Evolutionary conservation across 2,329 filamentous ascomycete species (phyloP).

Genomic region (Aspergillus quadricinctus): DNA sequence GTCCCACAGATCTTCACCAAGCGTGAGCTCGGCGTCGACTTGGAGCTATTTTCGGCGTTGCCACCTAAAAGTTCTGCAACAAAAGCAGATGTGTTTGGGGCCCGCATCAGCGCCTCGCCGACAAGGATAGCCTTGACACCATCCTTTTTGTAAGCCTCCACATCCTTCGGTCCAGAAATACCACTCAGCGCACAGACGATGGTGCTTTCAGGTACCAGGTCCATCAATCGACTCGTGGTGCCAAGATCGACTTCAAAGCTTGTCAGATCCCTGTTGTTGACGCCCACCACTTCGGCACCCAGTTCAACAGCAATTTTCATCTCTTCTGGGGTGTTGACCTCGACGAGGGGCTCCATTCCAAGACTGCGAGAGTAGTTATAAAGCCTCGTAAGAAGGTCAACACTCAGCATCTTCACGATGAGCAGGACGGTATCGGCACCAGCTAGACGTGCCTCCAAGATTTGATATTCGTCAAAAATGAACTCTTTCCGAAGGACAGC

Average conservation of each 20-base stretch:
- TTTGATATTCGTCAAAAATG: conserved; percentile 97
- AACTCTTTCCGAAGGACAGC: conserved; percentile 95
- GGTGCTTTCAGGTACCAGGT: conserved; percentile 77
- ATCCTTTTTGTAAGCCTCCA: conserved; percentile 79
- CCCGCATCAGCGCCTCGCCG: conserved; percentile 93
- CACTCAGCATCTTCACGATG: conserved; percentile 96
- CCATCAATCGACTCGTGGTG: conserved; percentile 83
- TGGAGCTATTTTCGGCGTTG: conserved; percentile 21
- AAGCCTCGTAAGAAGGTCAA: conserved; percentile 65
- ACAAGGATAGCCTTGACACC: conserved; percentile 91
- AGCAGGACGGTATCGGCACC: conserved; percentile 92
- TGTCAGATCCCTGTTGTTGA: conserved; percentile 95
- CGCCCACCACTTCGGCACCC: conserved; percentile 86
- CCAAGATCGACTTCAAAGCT: conserved; percentile 95
- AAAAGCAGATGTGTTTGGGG: conserved; percentile 74
- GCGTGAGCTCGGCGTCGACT: conserved; percentile 38
- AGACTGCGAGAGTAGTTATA: conserved; percentile 86
- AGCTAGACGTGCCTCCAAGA: conserved; percentile 85
- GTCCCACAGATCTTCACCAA: conserved; percentile 96
- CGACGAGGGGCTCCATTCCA: conserved; percentile 95
- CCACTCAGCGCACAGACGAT: conserved; percentile 92
- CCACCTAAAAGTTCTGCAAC: conserved; percentile 76
- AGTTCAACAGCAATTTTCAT: conserved; percentile 84
- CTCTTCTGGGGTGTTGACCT: conserved; percentile 91
- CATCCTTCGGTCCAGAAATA: conserved; percentile 84